Percentiles rank a stretch among this genome's conserved stretches.
Evolutionary conservation across 441 rosid species (phyloP).

Genomic region (Jatropha podagrica): DNA sequence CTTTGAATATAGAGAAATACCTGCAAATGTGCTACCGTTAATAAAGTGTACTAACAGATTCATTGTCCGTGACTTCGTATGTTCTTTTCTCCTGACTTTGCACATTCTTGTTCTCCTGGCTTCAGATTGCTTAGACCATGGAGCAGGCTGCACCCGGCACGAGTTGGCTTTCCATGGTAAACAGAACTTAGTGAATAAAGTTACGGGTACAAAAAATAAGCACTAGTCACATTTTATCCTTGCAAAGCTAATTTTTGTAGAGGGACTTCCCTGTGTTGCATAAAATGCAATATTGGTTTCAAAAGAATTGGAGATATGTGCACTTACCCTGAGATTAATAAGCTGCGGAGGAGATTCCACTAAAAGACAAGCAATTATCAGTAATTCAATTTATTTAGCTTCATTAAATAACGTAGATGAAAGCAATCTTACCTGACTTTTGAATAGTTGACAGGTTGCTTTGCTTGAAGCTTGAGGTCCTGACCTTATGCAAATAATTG

Average conservation of each 20-base stretch:
- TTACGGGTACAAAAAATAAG: too few species aligned
- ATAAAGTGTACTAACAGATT: not conserved
- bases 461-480: not conserved
- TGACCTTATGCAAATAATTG: not conserved
- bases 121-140: not conserved
- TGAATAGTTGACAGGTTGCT: not conserved
- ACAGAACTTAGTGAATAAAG: not conserved
- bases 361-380: not conserved
- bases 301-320: not conserved
- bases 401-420: not conserved
- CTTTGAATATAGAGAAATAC: not conserved
- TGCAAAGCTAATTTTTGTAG: not conserved
- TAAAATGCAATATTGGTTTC: not conserved
- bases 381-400: not conserved
- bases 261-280: not conserved
- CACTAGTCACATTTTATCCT: not conserved
- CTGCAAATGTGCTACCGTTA: not conserved
- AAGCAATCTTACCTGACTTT: constrained; percentile 1
- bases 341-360: constrained; percentile 7
- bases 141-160: not conserved
- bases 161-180: not conserved
- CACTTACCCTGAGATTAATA: not conserved
- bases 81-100: not conserved
- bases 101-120: not conserved
- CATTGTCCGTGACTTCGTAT: not conserved